Conservation (phyloP, 192 early-diverging fungal species). For the Linderina pennispora region DNA sequence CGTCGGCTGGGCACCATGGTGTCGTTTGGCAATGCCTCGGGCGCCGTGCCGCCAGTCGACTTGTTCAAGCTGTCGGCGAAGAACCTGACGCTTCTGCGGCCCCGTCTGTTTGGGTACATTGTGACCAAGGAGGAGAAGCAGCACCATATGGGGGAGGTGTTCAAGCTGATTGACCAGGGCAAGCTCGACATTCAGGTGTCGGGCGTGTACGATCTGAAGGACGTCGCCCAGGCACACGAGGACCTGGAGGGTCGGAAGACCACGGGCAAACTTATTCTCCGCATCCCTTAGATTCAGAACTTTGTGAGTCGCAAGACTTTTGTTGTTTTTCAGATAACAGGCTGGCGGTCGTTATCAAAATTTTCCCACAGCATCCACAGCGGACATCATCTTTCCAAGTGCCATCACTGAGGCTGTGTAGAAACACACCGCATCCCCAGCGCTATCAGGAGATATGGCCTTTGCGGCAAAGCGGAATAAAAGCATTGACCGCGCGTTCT, state of each 20-base stretch:
- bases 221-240: constrained; percentile 68
- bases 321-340: too few relatives aligned
- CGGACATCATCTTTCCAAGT: too few relatives aligned
- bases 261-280: constrained; percentile 63
- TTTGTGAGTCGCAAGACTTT: too few relatives aligned
- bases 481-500: too few relatives aligned
- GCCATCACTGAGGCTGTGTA: too few relatives aligned
- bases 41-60: constrained; percentile 63
- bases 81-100: constrained; percentile 68
- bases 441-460: too few relatives aligned
- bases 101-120: constrained; percentile 68
- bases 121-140: constrained; percentile 61
- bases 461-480: too few relatives aligned
- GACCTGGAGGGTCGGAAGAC: constrained; percentile 72
- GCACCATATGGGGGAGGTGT: constrained; percentile 51
- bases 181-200: constrained; percentile 65
- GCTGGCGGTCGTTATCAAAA: too few relatives aligned
- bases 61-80: constrained; percentile 57
- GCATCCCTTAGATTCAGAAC: constrained; percentile 12
- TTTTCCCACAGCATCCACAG: too few relatives aligned
- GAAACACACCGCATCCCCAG: too few relatives aligned
- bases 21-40: constrained; percentile 87
- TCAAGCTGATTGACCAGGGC: constrained; percentile 52
- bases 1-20: constrained; percentile 65
- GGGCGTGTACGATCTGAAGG: constrained; percentile 69